These are phyloP conservation scores for Hymenochaete sp. DNA, from an alignment of 1,284 basidiomycete species.

Conservation along the genomic window DNA sequence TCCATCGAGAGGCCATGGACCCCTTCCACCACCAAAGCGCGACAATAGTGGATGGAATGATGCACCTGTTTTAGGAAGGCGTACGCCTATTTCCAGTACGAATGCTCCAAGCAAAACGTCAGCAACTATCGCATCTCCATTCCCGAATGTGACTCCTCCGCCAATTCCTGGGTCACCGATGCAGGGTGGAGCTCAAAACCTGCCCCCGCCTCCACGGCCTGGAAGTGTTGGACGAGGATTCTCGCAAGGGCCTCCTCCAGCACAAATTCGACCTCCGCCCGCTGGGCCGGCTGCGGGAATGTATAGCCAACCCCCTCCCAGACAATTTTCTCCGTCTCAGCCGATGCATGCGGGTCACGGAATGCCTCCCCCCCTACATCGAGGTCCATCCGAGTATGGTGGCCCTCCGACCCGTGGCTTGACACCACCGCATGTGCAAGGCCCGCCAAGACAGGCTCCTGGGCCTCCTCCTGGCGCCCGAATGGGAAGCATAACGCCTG, in stretches of 20 bases:
- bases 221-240: constrained; percentile 19
- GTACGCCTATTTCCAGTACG: constrained; percentile 47
- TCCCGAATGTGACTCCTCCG: constrained; percentile 60
- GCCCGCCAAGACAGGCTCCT: constrained; percentile 13
- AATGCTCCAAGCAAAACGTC: constrained; percentile 41
- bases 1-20: constrained; percentile 19
- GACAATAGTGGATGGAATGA: constrained; percentile 92
- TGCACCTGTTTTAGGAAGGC: constrained; percentile 51
- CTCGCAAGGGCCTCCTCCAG: constrained; percentile 28
- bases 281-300: constrained; percentile 16
- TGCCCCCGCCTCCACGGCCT: constrained; percentile 26
- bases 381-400: constrained; percentile 19
- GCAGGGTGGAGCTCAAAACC: constrained; percentile 25
- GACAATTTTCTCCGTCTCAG: constrained; percentile 31
- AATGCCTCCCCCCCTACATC: constrained; percentile 27
- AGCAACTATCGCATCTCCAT: constrained; percentile 77
- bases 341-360: constrained; percentile 29
- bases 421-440: constrained; percentile 13
- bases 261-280: constrained; percentile 38
- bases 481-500: constrained; percentile 1
- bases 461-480: constrained; percentile 10
- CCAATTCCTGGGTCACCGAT: constrained; percentile 30
- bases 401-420: not conserved
- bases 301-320: constrained; percentile 24
- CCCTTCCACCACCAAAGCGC: constrained; percentile 37